phyloP scores from a whole-genome alignment of 495 filamentous ascomycete genomes.

The Xylaria curta region DNA sequence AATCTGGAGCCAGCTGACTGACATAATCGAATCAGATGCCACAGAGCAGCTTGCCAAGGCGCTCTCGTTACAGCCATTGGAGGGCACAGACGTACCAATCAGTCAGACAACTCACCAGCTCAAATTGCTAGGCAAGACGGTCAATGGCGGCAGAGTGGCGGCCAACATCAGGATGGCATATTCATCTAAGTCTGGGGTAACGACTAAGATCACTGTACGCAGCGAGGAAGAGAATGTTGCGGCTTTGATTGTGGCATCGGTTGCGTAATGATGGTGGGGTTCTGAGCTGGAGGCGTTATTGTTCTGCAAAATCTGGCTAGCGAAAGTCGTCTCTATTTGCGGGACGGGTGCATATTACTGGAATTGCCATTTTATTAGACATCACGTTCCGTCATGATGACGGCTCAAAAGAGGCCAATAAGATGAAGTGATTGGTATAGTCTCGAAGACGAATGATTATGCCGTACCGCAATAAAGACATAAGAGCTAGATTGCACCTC shows the following conservation, averaged over 20 bases:
- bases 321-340: slow-evolving; percentile 39
- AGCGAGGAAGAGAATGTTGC: slow-evolving; percentile 94
- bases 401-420: background rate
- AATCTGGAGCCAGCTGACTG: slow-evolving; percentile 37
- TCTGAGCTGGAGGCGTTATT: slow-evolving; percentile 36
- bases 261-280: slow-evolving; percentile 66
- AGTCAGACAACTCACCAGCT: slow-evolving; percentile 90
- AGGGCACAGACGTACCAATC: slow-evolving; percentile 88
- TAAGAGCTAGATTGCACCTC: background rate
- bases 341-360: slow-evolving; percentile 35
- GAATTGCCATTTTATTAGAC: slow-evolving; percentile 12
- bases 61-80: slow-evolving; percentile 90
- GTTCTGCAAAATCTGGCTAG: slow-evolving; percentile 41
- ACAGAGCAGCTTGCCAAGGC: slow-evolving; percentile 87
- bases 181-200: slow-evolving; percentile 88
- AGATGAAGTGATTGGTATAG: slow-evolving; percentile 12
- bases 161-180: slow-evolving; percentile 91
- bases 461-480: background rate
- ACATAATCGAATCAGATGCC: slow-evolving; percentile 72
- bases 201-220: slow-evolving; percentile 89
- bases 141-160: slow-evolving; percentile 87
- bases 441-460: background rate
- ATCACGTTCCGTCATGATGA: slow-evolving; percentile 2
- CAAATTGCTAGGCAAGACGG: slow-evolving; percentile 95
- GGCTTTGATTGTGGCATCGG: slow-evolving; percentile 78